These are phyloP conservation scores for Spiromastix sp. DNA, from an alignment of 2,329 filamentous ascomycete genomes.

Conservation along the genomic window DNA sequence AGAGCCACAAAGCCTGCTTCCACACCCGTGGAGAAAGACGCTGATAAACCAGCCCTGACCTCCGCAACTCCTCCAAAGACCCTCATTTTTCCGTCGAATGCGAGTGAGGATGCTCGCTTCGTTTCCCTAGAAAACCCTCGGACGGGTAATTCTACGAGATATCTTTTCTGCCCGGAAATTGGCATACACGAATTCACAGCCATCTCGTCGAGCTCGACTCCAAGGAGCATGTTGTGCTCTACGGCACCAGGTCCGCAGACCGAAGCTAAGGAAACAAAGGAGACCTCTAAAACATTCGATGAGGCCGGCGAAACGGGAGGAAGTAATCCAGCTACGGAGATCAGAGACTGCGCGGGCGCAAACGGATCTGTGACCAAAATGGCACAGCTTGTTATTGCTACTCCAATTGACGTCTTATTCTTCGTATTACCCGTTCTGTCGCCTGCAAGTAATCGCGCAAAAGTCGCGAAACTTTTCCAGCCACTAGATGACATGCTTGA, in stretches of 20 bases:
- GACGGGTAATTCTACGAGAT: conserved; percentile 38
- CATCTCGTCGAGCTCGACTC: conserved; percentile 40
- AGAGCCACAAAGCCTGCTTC: conserved; percentile 18
- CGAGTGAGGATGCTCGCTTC: conserved; percentile 44
- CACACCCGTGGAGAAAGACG: conserved; percentile 7
- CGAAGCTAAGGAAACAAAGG: conserved; percentile 7
- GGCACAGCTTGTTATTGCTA: conserved; percentile 73
- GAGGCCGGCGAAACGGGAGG: not conserved
- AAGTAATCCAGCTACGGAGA: not conserved
- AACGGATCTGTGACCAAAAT: conserved; percentile 51
- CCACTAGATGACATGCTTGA: conserved; percentile 41
- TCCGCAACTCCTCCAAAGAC: conserved; percentile 33
- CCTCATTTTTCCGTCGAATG: conserved; percentile 47
- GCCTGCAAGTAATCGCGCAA: conserved; percentile 29
- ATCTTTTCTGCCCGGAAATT: conserved; percentile 48
- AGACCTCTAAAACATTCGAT: conserved; percentile 11
- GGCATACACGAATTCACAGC: conserved; percentile 54
- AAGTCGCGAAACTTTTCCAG: conserved; percentile 31
- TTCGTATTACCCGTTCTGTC: conserved; percentile 64
- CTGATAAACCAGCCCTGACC: conserved; percentile 14
- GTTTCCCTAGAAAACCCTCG: conserved; percentile 46
- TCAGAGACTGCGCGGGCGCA: not conserved
- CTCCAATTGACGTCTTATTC: conserved; percentile 75
- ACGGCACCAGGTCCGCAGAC: conserved; percentile 10
- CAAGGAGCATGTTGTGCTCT: conserved; percentile 47